These are phyloP conservation scores for Fagopyrum homotropicum DNA, from an alignment of 148 eudicot genomes.

Conservation along the genomic window DNA sequence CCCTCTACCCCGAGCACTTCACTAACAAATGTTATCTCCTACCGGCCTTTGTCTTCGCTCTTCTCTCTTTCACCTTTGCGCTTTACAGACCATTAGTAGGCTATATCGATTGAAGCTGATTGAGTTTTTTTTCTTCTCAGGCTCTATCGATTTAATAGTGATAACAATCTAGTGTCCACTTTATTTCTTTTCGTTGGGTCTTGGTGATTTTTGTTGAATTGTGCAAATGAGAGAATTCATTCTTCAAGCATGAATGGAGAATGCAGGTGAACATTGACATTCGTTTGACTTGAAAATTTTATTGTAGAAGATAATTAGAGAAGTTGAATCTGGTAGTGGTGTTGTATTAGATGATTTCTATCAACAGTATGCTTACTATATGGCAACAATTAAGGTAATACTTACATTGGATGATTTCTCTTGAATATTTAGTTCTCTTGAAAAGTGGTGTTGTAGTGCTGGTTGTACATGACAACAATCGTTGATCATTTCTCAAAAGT, in stretches of 20 bases:
- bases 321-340: constrained; percentile 57
- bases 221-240: neutral
- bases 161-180: neutral
- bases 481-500: too few relatives aligned
- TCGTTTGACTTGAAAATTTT: constrained; percentile 50
- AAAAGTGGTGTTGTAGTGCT: neutral
- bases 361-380: constrained; percentile 54
- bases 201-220: neutral
- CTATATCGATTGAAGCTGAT: neutral
- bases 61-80: too few relatives aligned
- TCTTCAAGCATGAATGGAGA: constrained; percentile 2
- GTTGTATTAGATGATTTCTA: constrained; percentile 73
- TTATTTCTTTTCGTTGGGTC: neutral
- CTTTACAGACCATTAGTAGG: too few relatives aligned
- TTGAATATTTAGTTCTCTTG: neutral
- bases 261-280: constrained; percentile 42
- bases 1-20: too few relatives aligned
- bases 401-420: too few relatives aligned
- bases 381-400: constrained; percentile 72
- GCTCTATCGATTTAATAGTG: neutral
- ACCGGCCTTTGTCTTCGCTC: too few relatives aligned
- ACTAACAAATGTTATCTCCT: too few relatives aligned
- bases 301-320: constrained; percentile 70
- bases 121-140: neutral
- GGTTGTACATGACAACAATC: too few relatives aligned